phyloP scores from a whole-genome alignment of 805 yeast genomes.

The Ogataea polymorpha region DNA sequence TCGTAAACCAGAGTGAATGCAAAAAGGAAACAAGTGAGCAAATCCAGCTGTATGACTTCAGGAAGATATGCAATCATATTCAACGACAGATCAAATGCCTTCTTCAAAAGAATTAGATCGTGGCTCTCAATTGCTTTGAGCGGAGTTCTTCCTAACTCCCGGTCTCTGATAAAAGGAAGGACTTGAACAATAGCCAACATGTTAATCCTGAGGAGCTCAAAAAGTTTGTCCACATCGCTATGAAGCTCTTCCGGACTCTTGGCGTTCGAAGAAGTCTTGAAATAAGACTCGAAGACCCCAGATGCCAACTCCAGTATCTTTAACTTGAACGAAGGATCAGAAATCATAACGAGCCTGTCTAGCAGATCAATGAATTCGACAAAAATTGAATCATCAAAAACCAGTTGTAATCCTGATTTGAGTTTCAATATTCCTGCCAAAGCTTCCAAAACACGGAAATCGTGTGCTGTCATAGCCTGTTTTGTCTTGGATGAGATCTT shows the following conservation, averaged over 20 bases:
- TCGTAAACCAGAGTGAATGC: slow-evolving; percentile 58
- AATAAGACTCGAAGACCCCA: slow-evolving; percentile 42
- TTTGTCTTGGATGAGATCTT: slow-evolving; percentile 31
- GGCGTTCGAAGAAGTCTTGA: slow-evolving; percentile 33
- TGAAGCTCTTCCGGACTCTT: slow-evolving; percentile 41
- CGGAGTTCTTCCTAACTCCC: slow-evolving; percentile 33
- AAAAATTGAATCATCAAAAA: slow-evolving; percentile 67
- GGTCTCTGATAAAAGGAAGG: slow-evolving; percentile 57
- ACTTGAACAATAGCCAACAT: slow-evolving; percentile 58
- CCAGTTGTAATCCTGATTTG: slow-evolving; percentile 51
- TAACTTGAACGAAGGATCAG: slow-evolving; percentile 44
- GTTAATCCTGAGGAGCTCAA: slow-evolving; percentile 73
- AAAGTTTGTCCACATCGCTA: slow-evolving; percentile 69
- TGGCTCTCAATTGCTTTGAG: slow-evolving; percentile 20
- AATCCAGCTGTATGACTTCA: slow-evolving; percentile 62
- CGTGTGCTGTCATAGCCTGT: slow-evolving; percentile 22
- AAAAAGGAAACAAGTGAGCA: slow-evolving; percentile 66
- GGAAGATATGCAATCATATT: slow-evolving; percentile 66
- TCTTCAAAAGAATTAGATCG: slow-evolving; percentile 45
- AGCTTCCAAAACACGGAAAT: slow-evolving; percentile 41
- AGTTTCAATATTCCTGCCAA: slow-evolving; percentile 56
- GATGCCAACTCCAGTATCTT: slow-evolving; percentile 47
- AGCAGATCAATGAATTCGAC: slow-evolving; percentile 52
- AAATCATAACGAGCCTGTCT: slow-evolving; percentile 33
- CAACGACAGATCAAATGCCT: slow-evolving; percentile 50